These are phyloP conservation scores for Mucor velutinosus DNA, from an alignment of 371 early-diverging fungal genomes.

Conservation along the genomic window DNA sequence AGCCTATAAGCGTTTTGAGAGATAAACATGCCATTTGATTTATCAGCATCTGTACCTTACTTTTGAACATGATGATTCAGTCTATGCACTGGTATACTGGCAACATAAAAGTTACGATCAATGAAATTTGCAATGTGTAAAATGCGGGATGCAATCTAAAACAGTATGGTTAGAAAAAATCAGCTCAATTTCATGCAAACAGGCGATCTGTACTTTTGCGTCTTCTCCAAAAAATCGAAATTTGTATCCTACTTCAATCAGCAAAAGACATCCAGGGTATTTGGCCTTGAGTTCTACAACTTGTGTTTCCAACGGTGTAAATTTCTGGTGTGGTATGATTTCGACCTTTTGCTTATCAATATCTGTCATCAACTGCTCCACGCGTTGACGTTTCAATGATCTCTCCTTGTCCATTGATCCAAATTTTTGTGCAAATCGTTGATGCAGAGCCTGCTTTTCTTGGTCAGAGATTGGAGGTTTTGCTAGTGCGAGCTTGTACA, in stretches of 20 bases:
- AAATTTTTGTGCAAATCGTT: slow-evolving; percentile 29
- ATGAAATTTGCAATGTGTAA: slow-evolving; percentile 78
- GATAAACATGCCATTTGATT: neutral
- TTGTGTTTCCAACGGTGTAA: slow-evolving; percentile 84
- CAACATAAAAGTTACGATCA: slow-evolving; percentile 79
- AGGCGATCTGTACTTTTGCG: slow-evolving; percentile 47
- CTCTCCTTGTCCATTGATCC: slow-evolving; percentile 23
- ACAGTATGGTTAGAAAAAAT: neutral
- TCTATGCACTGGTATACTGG: slow-evolving; percentile 80
- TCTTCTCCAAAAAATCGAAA: slow-evolving; percentile 83
- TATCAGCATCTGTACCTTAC: slow-evolving; percentile 25
- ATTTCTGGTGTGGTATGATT: slow-evolving; percentile 30
- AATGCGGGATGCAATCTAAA: slow-evolving; percentile 64
- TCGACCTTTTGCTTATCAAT: neutral
- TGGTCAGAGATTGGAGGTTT: neutral
- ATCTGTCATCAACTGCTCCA: slow-evolving; percentile 2
- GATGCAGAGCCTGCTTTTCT: slow-evolving; percentile 8
- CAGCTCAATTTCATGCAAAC: neutral
- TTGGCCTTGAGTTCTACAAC: slow-evolving; percentile 71
- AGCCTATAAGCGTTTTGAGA: slow-evolving; percentile 45
- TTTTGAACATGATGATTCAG: slow-evolving; percentile 76
- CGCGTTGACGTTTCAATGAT: slow-evolving; percentile 17
- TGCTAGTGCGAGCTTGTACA: neutral
- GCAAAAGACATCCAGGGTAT: slow-evolving; percentile 72
- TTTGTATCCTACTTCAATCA: slow-evolving; percentile 91